Evolutionary conservation across 495 filamentous ascomycete genomes (phyloP), one percentile per base, ranked within the genome.

Genomic region (Letharia lupina): DNA sequence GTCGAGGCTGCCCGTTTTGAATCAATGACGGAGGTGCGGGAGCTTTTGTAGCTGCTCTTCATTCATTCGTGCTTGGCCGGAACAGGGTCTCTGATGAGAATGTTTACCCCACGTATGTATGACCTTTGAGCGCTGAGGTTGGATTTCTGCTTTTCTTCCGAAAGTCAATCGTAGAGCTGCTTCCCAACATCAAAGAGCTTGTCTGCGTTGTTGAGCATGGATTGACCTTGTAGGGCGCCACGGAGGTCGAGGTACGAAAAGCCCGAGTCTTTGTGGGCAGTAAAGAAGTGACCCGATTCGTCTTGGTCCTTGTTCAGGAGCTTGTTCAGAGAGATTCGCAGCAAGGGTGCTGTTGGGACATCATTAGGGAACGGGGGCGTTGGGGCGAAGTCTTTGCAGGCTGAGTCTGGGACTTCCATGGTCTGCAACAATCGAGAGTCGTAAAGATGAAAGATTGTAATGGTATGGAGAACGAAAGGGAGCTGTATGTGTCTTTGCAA

Each of bases 191-290:
- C 52, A 61, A 84, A 84, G 16, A 87, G 70, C 11, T 71, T 61
- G 13, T 82, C 77, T 5, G 79, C 78, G 42, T 84, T 77, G 3
- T 61, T 9, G 0, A 83, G 74, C 33, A 87, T 72, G 0, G 72
- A 70, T 3, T 74, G 68, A 11, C 80, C 80, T 33, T 73, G 65
- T 5, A 75, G 64, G 10, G 74, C 75, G 48, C 75, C 78, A 3
- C 72, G 69, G 2, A 88, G 73, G 62, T 84, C 81, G 3, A 88
- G 77, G 65, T 88, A 87, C 75, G 87, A 88, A 75, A 87, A 86
- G 23, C 23, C 86, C 86, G 28, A 87, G 77, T 82, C 78, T 33
- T 80, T 77, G 40, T 77, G 82, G 2, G 82, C 77, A 41, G 74
- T 64, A 68, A 78, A 83, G 39, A 83, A 76, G 20, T 77, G 74